phyloP scores from a whole-genome alignment of 768 basidiomycete genomes.

The Macrolepiota albuminosa region DNA sequence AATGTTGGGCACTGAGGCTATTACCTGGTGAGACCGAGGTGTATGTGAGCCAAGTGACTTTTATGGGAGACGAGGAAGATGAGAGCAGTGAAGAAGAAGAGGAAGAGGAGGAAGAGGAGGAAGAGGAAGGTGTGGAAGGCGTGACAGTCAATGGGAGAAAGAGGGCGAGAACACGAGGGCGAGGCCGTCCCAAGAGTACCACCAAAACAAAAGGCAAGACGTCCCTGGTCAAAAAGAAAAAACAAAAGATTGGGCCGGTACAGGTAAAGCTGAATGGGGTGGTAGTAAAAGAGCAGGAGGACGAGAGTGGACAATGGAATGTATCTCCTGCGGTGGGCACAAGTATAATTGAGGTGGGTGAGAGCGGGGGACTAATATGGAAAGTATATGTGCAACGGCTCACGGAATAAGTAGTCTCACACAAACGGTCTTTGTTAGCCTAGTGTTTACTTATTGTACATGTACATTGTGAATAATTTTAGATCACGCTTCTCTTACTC shows the following conservation, averaged over 20 bases:
- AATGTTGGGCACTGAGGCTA: constrained; percentile 66
- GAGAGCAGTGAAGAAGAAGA: constrained; percentile 52
- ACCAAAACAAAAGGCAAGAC: constrained; percentile 27
- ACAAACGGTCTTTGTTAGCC: neutral
- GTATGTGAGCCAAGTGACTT: constrained; percentile 47
- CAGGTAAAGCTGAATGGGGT: constrained; percentile 64
- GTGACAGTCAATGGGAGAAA: constrained; percentile 38
- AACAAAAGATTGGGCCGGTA: constrained; percentile 47
- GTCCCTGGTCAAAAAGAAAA: constrained; percentile 36
- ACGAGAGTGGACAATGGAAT: constrained; percentile 53
- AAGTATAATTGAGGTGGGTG: constrained; percentile 69
- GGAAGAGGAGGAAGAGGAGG: constrained; percentile 41
- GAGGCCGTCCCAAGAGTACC: constrained; percentile 25
- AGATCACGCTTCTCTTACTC: neutral
- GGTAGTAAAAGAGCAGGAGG: constrained; percentile 39
- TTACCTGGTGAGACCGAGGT: constrained; percentile 52
- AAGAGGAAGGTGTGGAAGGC: constrained; percentile 39
- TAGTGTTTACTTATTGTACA: neutral
- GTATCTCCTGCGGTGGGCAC: constrained; percentile 53
- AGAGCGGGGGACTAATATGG: constrained; percentile 65
- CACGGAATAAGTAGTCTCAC: constrained; percentile 15
- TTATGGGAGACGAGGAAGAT: constrained; percentile 54
- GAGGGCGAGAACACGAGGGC: constrained; percentile 34
- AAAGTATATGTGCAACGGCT: constrained; percentile 58
- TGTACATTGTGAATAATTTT: constrained; percentile 12